phyloP scores from a whole-genome alignment of 108 stramenopile species.

The Conticribra weissflogii region DNA sequence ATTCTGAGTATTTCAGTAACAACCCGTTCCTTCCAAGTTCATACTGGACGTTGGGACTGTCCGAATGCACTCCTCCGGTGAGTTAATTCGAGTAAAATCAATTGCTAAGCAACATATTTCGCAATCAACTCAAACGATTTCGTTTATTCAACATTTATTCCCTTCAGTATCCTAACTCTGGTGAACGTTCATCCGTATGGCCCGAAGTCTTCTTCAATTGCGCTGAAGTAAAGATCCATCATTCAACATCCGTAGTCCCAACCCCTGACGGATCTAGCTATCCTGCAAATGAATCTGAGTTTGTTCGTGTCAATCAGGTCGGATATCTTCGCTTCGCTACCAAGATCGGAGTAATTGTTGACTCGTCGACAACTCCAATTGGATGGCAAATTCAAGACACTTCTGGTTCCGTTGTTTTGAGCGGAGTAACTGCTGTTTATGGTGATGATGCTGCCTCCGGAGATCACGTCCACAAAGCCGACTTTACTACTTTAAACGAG shows the following conservation, averaged over 20 bases:
- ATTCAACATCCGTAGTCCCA: constrained; percentile 13
- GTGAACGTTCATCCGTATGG: too few relatives aligned
- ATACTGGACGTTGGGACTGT: constrained; percentile 25
- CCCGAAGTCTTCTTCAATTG: not conserved
- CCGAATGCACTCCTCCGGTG: constrained; percentile 32
- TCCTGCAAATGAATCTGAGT: constrained; percentile 2
- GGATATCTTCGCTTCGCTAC: constrained; percentile 30
- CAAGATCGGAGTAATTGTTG: constrained; percentile 37
- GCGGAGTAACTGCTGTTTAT: constrained; percentile 19
- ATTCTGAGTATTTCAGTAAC: constrained; percentile 42
- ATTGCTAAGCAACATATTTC: too few relatives aligned
- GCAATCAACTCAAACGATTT: too few relatives aligned
- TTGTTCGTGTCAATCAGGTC: constrained; percentile 35
- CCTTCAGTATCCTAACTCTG: too few relatives aligned
- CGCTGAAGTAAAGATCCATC: constrained; percentile 1
- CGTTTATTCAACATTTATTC: too few relatives aligned
- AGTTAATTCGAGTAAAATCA: too few relatives aligned
- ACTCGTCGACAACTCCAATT: constrained; percentile 12
- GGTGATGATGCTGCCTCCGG: constrained; percentile 27
- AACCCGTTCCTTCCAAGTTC: constrained; percentile 21
- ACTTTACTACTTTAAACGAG: constrained; percentile 23
- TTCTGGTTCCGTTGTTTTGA: constrained; percentile 13
- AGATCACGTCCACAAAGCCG: constrained; percentile 33
- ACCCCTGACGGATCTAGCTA: constrained; percentile 13
- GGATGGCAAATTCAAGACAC: constrained; percentile 37